A percentile compares a stretch with the other conserved stretches of the same genome.
These are phyloP conservation scores for Didymella keratinophila DNA, from an alignment of 2,329 filamentous ascomycete species.

Conservation along the genomic window DNA sequence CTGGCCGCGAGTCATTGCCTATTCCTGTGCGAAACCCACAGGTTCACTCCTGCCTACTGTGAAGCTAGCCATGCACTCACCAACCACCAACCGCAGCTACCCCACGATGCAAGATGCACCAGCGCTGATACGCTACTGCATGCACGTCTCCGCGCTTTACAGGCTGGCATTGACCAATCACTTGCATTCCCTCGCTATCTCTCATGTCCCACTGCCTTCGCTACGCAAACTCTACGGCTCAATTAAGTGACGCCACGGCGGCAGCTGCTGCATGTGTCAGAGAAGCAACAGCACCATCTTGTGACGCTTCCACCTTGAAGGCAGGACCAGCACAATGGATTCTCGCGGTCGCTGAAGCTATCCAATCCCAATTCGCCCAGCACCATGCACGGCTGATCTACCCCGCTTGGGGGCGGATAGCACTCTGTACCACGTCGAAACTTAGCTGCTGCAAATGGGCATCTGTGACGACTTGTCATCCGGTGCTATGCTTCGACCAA, in stretches of 20 bases:
- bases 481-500: neutral
- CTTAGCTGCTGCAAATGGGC: slow-evolving; percentile 12
- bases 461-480: slow-evolving; percentile 6
- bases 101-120: slow-evolving; percentile 19
- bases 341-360: neutral
- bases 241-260: neutral
- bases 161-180: slow-evolving; percentile 14
- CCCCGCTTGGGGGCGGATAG: slow-evolving; percentile 19
- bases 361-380: neutral
- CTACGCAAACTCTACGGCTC: neutral
- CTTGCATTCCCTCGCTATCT: slow-evolving; percentile 8
- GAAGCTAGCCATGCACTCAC: slow-evolving; percentile 17
- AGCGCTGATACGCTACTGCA: slow-evolving; percentile 17
- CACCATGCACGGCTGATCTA: slow-evolving; percentile 9
- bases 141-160: slow-evolving; percentile 18
- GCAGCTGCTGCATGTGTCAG: neutral
- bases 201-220: neutral
- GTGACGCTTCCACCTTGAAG: neutral
- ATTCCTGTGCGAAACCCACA: slow-evolving; percentile 9
- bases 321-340: neutral
- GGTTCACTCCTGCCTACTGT: neutral
- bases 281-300: neutral
- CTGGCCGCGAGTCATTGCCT: neutral
- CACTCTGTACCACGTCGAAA: neutral
- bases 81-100: slow-evolving; percentile 19